Evolutionary conservation across 495 filamentous ascomycete genomes (phyloP), one percentile per base, ranked within the genome.

Genomic region (Patellaria atrata): DNA sequence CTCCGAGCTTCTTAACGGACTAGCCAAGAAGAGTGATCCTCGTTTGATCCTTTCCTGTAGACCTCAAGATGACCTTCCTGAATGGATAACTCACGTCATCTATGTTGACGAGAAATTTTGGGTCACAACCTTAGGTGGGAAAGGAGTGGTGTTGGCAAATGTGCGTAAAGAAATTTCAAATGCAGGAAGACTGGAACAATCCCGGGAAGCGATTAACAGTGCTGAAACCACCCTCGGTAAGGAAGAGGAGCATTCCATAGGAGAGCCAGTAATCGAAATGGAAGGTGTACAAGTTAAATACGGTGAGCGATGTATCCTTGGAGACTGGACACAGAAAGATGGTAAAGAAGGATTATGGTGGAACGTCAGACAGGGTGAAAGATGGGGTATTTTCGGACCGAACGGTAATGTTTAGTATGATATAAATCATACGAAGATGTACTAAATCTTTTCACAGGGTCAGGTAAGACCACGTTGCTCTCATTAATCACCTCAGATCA

Each of bases 401-500:
- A 94, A 96, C 48, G 89, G 75, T 33, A 53, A 35, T 17, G 13
- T 14, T 4, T n/a, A n/a, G n/a, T n/a, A n/a, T n/a, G n/a, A n/a
- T n/a, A n/a, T n/a, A n/a, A 10, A 9, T 12, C n/a, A 18, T 14
- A 28, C 22, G 33, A 12, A 36, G 13, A 32, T 24, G n/a, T 27
- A 17, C 28, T 38, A 29, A 43, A 15, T 27, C 14, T 31, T 23
- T 15, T 7, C 12, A 22, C 25, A 62, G 60, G 77, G 13, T 80
- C 75, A 9, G 80, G 81, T 6, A 97, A 97, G 58, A 96, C 89
- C 0, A 97, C 89, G 0, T 63, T 97, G 31, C 67, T 94, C 11
- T 89, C 85, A 2, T 63, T 97, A 10, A 79, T 97, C 42, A 89
- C 82, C 22, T 94, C 86, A 3, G 89, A 97, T 51, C 89, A 97